Base-by-base conservation (phyloP, 2,329 filamentous ascomycete genomes). In the Colletotrichum neosansevieriae region DNA sequence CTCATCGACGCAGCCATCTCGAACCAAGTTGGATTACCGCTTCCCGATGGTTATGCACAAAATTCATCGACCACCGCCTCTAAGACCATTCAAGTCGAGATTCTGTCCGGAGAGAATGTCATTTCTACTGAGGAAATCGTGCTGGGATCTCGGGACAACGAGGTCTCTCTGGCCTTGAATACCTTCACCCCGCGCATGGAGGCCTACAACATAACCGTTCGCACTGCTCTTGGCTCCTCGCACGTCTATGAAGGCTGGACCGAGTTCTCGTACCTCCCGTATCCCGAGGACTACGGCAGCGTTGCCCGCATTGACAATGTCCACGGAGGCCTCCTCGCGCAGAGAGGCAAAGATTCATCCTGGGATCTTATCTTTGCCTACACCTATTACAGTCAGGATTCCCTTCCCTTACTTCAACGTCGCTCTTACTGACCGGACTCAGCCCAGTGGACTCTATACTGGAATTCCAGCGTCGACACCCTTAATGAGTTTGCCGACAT, bases 381-480 rank as follows among this genome's bases (percentile, higher is more conserved):
- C 54, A 17, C 84, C 83, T 84, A 53, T 71, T 86, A 32, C 80
- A 83, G 13, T 85, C 81, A 69, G 83, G 80, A 5, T 83, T 80
- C 67, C 84, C 81, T 34, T 51, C 5, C 0, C 4, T 45, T 0
- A 5, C 4, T 4, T 40, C 6, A 47, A 6, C 4, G 0, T 2
- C 3, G 34, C 2, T 2, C 10, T 1, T 3, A 6, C 67, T 69
- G 77, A 81, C 1, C 73, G 77, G 1, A 12, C n/a, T 1, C 19
- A 69, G 66, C 66, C 65, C 81, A 83, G 63, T 76, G 77, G 12
- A 84, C 84, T 69, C 79, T 85, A 38, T 76, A 74, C 65, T 75
- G 77, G 34, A 80, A 81, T 71, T 75, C 78, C 56, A 77, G 75
- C n/a, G 63, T 73, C 4, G 72, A 73, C 2, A 74, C 75, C 5